Evolutionary conservation across 768 basidiomycete species (phyloP), one percentile per base, ranked within the genome.

Genomic region (Phanerodontia chrysosporium): DNA sequence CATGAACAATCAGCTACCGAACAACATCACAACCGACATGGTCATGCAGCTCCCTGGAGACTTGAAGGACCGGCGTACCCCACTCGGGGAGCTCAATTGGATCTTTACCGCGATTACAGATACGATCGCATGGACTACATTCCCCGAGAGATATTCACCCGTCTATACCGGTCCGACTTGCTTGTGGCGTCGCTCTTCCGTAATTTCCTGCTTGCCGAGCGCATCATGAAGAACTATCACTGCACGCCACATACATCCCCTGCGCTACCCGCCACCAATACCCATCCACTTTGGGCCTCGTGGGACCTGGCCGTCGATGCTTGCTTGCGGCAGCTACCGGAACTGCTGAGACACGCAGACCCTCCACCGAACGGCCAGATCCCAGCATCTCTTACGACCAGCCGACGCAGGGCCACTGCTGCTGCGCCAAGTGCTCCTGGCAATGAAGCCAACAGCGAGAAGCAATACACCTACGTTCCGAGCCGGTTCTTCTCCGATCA

Each of bases 21-120:
- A 84, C 64, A 85, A 86, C 58, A 83, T 91, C 67, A 87, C 86
- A 9, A 80, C 88, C 28, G 94, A 98, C 67, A 91, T 94, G 90
- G 88, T 95, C 32, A 85, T 91, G 81, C 91, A 95, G 70, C 83
- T 99, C 13, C 97, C 97, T 0, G 97, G 97, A 9, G 95, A 98
- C 69, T 82, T 98, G 60, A 97, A 96, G 73, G 97, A 99, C 68
- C 83, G 97, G 21, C 84, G 95, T 25, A 98, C 97, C 0, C 95
- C 97, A 1, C 78, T 99, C 0, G 97, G 97, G 52, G 97, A 99
- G 74, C 83, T 99, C n/a, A 97, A 96, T 70, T 99, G 97, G 97
- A 98, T 98, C 62, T 98, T 98, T 75, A 98, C 95, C 1, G 94
- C 96, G 32, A 92, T 99, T 57, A 98, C 97, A 16, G 97, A 99